phyloP scores from a whole-genome alignment of 352 stramenopile genomes.

The Globisporangium barbulae region DNA sequence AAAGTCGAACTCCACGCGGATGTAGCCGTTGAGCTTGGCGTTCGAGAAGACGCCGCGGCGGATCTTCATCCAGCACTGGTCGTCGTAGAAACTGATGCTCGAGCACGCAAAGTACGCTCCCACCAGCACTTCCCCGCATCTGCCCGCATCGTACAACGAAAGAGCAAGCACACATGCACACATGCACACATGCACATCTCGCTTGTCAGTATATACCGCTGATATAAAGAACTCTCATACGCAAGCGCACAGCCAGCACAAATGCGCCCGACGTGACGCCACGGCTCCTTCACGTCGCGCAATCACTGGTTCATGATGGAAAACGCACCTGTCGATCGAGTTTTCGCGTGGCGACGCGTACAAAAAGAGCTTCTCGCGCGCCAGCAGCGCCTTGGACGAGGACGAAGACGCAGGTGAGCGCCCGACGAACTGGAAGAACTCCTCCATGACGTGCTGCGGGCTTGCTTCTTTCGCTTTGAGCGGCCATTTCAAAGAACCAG shows the following conservation, averaged over 20 bases:
- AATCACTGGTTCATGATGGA: not conserved
- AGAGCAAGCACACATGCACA: not conserved
- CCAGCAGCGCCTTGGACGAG: constrained; percentile 23
- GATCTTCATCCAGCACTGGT: constrained; percentile 78
- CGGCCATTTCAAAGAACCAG: not conserved
- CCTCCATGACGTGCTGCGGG: constrained; percentile 39
- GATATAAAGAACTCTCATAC: not conserved
- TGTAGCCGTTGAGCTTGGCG: constrained; percentile 61
- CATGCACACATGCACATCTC: too few species aligned
- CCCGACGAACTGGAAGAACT: constrained; percentile 72
- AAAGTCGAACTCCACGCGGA: constrained; percentile 60
- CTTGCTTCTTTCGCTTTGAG: not conserved
- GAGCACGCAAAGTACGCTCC: constrained; percentile 73
- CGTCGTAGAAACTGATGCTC: constrained; percentile 40
- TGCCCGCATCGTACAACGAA: constrained; percentile 2
- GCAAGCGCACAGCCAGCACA: not conserved
- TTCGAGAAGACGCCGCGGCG: constrained; percentile 75
- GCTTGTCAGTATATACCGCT: not conserved
- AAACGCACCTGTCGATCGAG: constrained; percentile 43
- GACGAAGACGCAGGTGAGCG: constrained; percentile 20
- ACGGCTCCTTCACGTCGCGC: not conserved
- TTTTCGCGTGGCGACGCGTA: constrained; percentile 60
- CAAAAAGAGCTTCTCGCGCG: constrained; percentile 51
- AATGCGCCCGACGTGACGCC: not conserved
- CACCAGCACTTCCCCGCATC: constrained; percentile 48